A percentile compares a stretch with the other conserved stretches of the same genome.
Conservation (phyloP, 164 flowering plant genomes). For the Protea cynaroides region DNA sequence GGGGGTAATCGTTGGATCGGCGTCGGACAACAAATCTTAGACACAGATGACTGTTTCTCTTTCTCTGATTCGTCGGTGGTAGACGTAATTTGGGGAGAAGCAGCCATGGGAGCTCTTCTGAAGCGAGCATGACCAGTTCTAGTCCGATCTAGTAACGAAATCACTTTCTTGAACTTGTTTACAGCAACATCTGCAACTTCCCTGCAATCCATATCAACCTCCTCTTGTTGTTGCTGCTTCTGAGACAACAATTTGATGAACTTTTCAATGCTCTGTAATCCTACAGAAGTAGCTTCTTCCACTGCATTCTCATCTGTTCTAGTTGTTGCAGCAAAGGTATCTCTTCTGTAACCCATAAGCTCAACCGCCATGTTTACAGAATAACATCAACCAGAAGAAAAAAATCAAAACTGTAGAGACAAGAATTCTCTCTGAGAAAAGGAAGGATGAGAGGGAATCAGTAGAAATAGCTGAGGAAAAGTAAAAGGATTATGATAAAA, state of each 20-base stretch:
- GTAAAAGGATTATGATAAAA: neutral
- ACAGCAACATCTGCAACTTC: conserved; percentile 75
- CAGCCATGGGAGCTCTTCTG: conserved; percentile 52
- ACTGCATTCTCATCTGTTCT: conserved; percentile 51
- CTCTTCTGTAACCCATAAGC: conserved; percentile 36
- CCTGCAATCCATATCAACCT: conserved; percentile 38
- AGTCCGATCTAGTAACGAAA: conserved; percentile 69
- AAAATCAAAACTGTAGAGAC: neutral
- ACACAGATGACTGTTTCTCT: conserved; percentile 6
- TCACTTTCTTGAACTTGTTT: conserved; percentile 67
- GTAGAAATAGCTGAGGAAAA: conserved; percentile 2
- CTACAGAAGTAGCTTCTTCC: conserved; percentile 76
- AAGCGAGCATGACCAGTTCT: conserved; percentile 95
- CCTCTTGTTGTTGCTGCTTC: conserved; percentile 21
- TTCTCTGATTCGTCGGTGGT: neutral
- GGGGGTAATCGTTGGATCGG: conserved; percentile 73
- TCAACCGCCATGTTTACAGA: conserved; percentile 63
- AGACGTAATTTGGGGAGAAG: conserved; percentile 2
- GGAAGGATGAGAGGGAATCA: neutral
- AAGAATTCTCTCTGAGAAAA: neutral
- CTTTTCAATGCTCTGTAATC: conserved; percentile 69
- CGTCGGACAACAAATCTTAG: conserved; percentile 42
- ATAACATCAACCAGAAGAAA: neutral
- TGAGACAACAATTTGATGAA: conserved; percentile 54
- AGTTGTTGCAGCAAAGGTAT: conserved; percentile 13